Base-by-base conservation (phyloP, 2,329 filamentous ascomycete genomes). In the Claviceps purpurea region DNA sequence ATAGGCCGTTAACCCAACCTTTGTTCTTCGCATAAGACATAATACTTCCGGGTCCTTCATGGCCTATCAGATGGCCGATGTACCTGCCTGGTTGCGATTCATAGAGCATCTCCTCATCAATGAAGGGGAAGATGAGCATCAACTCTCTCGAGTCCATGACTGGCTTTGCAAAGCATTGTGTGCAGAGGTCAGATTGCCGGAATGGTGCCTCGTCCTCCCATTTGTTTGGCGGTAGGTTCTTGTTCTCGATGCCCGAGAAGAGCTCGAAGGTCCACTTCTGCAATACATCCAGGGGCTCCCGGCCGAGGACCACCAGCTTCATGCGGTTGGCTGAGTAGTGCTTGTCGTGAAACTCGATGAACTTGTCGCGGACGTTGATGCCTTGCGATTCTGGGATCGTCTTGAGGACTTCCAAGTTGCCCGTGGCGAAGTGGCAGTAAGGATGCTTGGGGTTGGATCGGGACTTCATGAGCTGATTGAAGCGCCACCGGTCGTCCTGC, bases 311-410 rank as follows among this genome's bases (percentile, higher is more conserved):
- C 40, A 90, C 89, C 49, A 96, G 73, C 73, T 95, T 95, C 87
- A 95, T 95, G 41, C 83, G 78, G 63, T 96, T 96, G 54, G 90
- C 87, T 1, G 90, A 95, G 68, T 96, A 96, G 63, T 95, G 84
- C 62, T 83, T 85, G 56, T 82, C 79, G 65, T 96, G 88, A 62
- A 96, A 96, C 57, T 89, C 84, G 58, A 96, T 94, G 64, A 96
- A 96, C 66, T 90, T 89, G 59, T 89, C 84, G 48, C 90, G 79
- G 26, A 96, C 87, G 65, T 93, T 87, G 59, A 96, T 78, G 4
- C 89, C 89, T 48, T 82, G 74, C 45, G 82, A 79, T 63, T 93
- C 82, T 1, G 90, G 90, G 5, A 85, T 76, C 51, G 87, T 88
- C 68, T 93, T 90, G 55, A 96, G 74, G 0, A 89, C 87, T 63